A percentile compares a stretch with the other conserved stretches of the same genome.
Evolutionary conservation across 208 protist species (phyloP).

Genomic region (Strigomonas galati): DNA sequence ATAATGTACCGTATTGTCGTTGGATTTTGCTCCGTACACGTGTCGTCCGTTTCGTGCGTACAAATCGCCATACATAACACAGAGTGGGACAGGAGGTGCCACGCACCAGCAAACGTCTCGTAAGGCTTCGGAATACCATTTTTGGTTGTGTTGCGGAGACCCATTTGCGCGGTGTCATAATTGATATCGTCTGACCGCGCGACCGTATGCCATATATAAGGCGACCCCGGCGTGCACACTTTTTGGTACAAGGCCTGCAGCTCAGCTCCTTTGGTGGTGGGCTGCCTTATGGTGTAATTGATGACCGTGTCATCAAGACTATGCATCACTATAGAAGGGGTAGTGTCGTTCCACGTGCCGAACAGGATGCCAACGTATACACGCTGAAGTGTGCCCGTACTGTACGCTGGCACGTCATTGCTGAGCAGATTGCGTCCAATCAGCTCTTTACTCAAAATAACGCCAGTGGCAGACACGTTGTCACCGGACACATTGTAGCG

Average conservation of each 20-base stretch:
- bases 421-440: slow-evolving; percentile 39
- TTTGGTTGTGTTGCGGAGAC: slow-evolving; percentile 8
- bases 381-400: slow-evolving; percentile 35
- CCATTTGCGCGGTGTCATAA: background rate
- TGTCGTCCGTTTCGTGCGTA: slow-evolving; percentile 16
- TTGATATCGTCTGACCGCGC: slow-evolving; percentile 9
- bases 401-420: slow-evolving; percentile 37
- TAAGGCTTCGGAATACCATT: slow-evolving; percentile 29
- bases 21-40: slow-evolving; percentile 45
- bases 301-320: slow-evolving; percentile 25
- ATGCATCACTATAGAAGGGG: slow-evolving; percentile 32
- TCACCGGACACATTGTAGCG: background rate
- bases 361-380: slow-evolving; percentile 36
- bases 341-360: slow-evolving; percentile 23
- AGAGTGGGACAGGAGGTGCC: slow-evolving; percentile 41
- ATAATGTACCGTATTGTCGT: slow-evolving; percentile 63
- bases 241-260: slow-evolving; percentile 23
- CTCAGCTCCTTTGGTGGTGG: slow-evolving; percentile 11
- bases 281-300: slow-evolving; percentile 28
- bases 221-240: slow-evolving; percentile 23
- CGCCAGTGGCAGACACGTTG: background rate
- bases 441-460: slow-evolving; percentile 37
- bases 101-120: slow-evolving; percentile 30
- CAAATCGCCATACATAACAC: slow-evolving; percentile 62
- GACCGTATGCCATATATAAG: slow-evolving; percentile 61